These are phyloP conservation scores for Tylopilus subfusipes DNA, from an alignment of 768 basidiomycete species.

Conservation along the genomic window DNA sequence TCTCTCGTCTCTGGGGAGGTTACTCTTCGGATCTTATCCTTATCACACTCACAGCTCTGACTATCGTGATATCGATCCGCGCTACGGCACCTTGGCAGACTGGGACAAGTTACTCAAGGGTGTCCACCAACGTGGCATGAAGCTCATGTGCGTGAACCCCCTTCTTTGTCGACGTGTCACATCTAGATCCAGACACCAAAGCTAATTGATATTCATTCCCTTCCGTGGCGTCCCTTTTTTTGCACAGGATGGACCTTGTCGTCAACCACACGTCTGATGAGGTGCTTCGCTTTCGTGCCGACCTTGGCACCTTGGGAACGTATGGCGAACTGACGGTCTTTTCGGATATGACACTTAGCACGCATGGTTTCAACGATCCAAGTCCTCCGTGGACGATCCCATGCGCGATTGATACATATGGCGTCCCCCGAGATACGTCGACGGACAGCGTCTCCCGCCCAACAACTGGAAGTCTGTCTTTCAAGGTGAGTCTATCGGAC, in stretches of 20 bases:
- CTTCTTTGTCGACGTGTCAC: slow-evolving; percentile 9
- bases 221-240: slow-evolving; percentile 6
- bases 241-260: slow-evolving; percentile 68
- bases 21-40: slow-evolving; percentile 13
- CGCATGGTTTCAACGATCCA: slow-evolving; percentile 65
- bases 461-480: slow-evolving; percentile 74
- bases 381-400: slow-evolving; percentile 44
- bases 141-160: slow-evolving; percentile 52
- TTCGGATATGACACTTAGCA: slow-evolving; percentile 41
- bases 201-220: slow-evolving; percentile 1
- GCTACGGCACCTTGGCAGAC: slow-evolving; percentile 61
- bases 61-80: slow-evolving; percentile 59
- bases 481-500: slow-evolving; percentile 42
- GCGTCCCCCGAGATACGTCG: slow-evolving; percentile 54
- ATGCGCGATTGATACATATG: slow-evolving; percentile 80
- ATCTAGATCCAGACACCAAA: slow-evolving; percentile 8
- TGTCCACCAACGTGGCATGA: slow-evolving; percentile 62
- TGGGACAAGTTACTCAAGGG: slow-evolving; percentile 54
- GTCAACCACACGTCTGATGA: slow-evolving; percentile 72
- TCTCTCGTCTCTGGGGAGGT: neutral
- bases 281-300: slow-evolving; percentile 29
- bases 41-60: slow-evolving; percentile 45
- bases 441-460: slow-evolving; percentile 56
- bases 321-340: neutral
- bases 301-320: neutral